Evolutionary conservation across 2,329 filamentous ascomycete genomes (phyloP).

Genomic region (Pseudogymnoascus sp.): DNA sequence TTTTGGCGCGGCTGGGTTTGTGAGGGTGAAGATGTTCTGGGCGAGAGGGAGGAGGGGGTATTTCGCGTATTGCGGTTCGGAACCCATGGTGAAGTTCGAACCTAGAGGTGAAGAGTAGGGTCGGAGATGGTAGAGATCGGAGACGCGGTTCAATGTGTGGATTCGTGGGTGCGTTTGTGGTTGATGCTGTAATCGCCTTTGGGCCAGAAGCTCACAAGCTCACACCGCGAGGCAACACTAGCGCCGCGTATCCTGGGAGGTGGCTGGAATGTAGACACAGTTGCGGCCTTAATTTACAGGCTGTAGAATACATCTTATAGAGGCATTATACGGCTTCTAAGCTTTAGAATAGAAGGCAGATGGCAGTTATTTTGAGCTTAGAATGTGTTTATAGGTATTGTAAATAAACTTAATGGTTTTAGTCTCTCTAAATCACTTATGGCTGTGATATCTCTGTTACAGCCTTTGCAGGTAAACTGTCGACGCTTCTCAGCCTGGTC

Average conservation of each 20-base stretch:
- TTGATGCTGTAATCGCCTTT: slow-evolving; percentile 6
- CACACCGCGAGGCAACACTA: slow-evolving; percentile 8
- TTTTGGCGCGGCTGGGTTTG: slow-evolving; percentile 65
- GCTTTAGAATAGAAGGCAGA: background rate
- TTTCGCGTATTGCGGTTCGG: slow-evolving; percentile 79
- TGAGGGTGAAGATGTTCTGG: slow-evolving; percentile 81
- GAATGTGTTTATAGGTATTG: background rate
- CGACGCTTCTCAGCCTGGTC: background rate
- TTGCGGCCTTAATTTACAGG: background rate
- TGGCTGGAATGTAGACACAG: background rate
- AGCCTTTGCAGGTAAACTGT: background rate
- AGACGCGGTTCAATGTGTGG: background rate
- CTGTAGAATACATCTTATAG: background rate
- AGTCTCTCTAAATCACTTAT: background rate
- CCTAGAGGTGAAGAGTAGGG: background rate
- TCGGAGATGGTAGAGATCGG: slow-evolving; percentile 5
- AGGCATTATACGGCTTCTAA: background rate
- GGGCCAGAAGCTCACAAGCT: slow-evolving; percentile 4
- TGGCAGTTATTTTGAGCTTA: background rate
- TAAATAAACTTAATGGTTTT: background rate
- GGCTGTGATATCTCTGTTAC: background rate
- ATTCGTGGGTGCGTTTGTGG: background rate
- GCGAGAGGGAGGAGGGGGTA: slow-evolving; percentile 74
- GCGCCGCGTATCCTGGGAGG: background rate
- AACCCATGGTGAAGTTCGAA: slow-evolving; percentile 50